Percentiles rank a stretch among this genome's conserved stretches.
Conservation (phyloP, 225 moss, liverwort and hornwort species). For the Pleurozium schreberi region DNA sequence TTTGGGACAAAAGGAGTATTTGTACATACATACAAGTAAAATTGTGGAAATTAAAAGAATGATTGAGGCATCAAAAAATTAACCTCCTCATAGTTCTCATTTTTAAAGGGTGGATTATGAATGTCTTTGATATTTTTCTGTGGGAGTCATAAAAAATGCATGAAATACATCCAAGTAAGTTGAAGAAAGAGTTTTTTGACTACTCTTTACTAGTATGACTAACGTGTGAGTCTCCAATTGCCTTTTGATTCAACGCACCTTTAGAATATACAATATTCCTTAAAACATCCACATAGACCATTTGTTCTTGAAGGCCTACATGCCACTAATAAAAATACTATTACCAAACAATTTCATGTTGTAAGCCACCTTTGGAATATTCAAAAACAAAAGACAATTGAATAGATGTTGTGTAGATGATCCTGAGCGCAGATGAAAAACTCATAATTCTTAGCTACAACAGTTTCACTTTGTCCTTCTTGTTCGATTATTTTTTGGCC, state of each 20-base stretch:
- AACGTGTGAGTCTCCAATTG: neutral
- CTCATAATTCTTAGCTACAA: fast-evolving
- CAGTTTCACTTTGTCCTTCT: neutral
- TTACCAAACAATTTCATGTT: neutral
- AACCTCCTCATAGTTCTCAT: neutral
- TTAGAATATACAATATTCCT: neutral
- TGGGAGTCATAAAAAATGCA: neutral
- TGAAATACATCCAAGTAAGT: neutral
- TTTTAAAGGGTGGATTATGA: neutral
- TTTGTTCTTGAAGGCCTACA: neutral
- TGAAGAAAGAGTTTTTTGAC: neutral
- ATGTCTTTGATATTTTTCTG: neutral
- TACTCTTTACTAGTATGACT: neutral
- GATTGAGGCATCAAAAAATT: neutral
- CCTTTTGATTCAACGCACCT: neutral
- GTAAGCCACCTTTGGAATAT: fast-evolving
- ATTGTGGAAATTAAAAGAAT: neutral
- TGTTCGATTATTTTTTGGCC: neutral
- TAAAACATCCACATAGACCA: neutral
- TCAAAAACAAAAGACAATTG: neutral
- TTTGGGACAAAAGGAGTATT: too few species aligned
- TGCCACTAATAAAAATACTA: neutral
- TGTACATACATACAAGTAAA: neutral
- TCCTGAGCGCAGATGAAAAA: too few species aligned
- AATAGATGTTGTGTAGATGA: fast-evolving